Evolutionary conservation across 2,329 filamentous ascomycete genomes (phyloP).

Genomic region (Lachnellula occidentalis): DNA sequence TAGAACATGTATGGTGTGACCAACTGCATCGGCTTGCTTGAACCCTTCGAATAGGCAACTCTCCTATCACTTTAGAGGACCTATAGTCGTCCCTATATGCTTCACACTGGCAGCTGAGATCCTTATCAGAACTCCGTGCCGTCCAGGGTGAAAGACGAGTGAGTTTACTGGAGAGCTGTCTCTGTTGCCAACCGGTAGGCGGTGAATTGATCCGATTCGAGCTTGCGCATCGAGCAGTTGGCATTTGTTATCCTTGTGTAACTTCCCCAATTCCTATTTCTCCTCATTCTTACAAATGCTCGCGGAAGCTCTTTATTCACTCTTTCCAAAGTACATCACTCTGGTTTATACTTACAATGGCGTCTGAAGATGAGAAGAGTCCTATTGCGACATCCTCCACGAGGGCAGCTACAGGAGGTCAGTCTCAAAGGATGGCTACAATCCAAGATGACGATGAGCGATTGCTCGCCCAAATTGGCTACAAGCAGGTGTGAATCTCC

Average conservation of each 20-base stretch:
- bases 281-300: background rate
- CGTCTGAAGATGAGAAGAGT: background rate
- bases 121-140: background rate
- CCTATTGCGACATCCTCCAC: background rate
- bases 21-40: background rate
- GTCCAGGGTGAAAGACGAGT: background rate
- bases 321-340: background rate
- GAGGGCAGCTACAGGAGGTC: background rate
- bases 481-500: conserved; percentile 48
- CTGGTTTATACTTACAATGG: conserved; percentile 5
- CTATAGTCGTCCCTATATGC: background rate
- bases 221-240: background rate
- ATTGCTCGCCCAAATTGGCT: conserved; percentile 55
- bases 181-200: background rate
- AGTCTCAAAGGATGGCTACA: conserved; percentile 37
- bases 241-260: background rate
- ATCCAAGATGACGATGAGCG: conserved; percentile 55
- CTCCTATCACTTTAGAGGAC: background rate
- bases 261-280: background rate
- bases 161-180: background rate
- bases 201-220: background rate
- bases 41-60: background rate
- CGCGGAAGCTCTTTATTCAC: background rate
- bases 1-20: background rate
- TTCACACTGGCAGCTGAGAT: background rate